These are phyloP conservation scores for Fusarium cicatricum DNA, from an alignment of 2,329 filamentous ascomycete species.

Conservation along the genomic window DNA sequence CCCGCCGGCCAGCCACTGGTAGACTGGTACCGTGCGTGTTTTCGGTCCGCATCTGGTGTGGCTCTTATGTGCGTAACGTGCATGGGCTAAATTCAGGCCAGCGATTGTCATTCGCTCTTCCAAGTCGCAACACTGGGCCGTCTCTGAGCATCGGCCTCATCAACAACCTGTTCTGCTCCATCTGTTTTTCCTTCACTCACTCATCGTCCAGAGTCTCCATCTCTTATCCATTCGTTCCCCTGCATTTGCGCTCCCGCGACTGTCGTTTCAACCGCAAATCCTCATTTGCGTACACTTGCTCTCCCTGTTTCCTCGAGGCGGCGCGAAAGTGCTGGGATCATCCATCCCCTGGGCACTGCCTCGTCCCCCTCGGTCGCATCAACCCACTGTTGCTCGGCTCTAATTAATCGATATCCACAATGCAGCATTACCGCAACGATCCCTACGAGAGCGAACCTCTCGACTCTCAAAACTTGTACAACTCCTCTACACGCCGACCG, in stretches of 20 bases:
- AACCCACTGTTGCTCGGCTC: slow-evolving; percentile 18
- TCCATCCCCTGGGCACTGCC: slow-evolving; percentile 26
- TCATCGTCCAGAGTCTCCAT: neutral
- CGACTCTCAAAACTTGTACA: slow-evolving; percentile 40
- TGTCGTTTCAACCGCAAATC: slow-evolving; percentile 20
- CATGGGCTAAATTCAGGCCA: slow-evolving; percentile 11
- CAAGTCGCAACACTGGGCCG: slow-evolving; percentile 29
- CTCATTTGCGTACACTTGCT: slow-evolving; percentile 14
- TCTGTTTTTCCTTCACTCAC: slow-evolving; percentile 20
- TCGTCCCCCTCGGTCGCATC: slow-evolving; percentile 10
- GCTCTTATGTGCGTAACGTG: slow-evolving; percentile 18
- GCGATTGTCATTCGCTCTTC: slow-evolving; percentile 31
- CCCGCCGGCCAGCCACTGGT: neutral
- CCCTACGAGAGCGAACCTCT: slow-evolving; percentile 50
- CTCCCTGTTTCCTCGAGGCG: slow-evolving; percentile 22
- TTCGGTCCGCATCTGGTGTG: slow-evolving; percentile 39
- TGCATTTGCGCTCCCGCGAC: slow-evolving; percentile 19
- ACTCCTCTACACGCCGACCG: slow-evolving; percentile 35
- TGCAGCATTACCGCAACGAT: slow-evolving; percentile 47
- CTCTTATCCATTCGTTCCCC: slow-evolving; percentile 22
- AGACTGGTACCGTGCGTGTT: slow-evolving; percentile 14
- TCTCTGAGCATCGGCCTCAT: slow-evolving; percentile 37
- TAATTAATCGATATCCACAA: slow-evolving; percentile 34
- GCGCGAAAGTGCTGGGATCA: slow-evolving; percentile 37
- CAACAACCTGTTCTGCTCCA: slow-evolving; percentile 26